Percentiles rank a stretch among this genome's conserved stretches.
Conservation (phyloP, 768 basidiomycete genomes). For the Porphyrellus cyaneotinctus region DNA sequence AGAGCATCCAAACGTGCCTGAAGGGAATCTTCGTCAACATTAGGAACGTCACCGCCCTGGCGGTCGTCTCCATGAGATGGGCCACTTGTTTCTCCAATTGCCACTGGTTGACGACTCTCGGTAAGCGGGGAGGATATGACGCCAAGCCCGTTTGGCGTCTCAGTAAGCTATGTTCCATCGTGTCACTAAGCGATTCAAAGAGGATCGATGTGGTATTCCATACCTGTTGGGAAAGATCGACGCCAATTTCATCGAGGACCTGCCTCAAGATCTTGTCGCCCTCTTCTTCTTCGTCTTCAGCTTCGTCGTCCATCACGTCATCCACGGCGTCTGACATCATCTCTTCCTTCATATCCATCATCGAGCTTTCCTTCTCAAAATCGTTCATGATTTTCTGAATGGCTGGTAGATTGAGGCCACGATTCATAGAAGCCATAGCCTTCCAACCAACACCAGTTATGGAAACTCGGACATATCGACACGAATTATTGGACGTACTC, state of each 20-base stretch:
- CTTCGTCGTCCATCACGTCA: constrained; percentile 92
- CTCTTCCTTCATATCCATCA: constrained; percentile 99
- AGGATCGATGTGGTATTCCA: constrained; percentile 4
- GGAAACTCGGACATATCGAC: not conserved
- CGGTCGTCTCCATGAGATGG: constrained; percentile 36
- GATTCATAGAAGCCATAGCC: constrained; percentile 99
- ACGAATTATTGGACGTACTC: constrained; percentile 51
- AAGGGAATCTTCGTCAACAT: constrained; percentile 85
- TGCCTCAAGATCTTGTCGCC: constrained; percentile 93
- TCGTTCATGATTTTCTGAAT: constrained; percentile 98
- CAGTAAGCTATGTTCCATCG: constrained; percentile 57
- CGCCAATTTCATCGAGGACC: constrained; percentile 96
- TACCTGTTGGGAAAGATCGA: constrained; percentile 83
- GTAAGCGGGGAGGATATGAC: constrained; percentile 55
- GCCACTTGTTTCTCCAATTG: constrained; percentile 61
- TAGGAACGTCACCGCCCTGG: constrained; percentile 36
- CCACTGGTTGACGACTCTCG: constrained; percentile 73
- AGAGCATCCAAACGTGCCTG: constrained; percentile 93
- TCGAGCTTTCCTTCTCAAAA: constrained; percentile 94
- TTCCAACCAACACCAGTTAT: constrained; percentile 30
- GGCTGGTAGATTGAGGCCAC: constrained; percentile 88
- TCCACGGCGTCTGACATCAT: constrained; percentile 99
- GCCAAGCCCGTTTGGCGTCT: constrained; percentile 74
- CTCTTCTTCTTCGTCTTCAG: constrained; percentile 93
- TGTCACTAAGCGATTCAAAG: constrained; percentile 5